These are phyloP conservation scores for Stachybotrys echinatus DNA, from an alignment of 2,329 filamentous ascomycete species.

Conservation along the genomic window DNA sequence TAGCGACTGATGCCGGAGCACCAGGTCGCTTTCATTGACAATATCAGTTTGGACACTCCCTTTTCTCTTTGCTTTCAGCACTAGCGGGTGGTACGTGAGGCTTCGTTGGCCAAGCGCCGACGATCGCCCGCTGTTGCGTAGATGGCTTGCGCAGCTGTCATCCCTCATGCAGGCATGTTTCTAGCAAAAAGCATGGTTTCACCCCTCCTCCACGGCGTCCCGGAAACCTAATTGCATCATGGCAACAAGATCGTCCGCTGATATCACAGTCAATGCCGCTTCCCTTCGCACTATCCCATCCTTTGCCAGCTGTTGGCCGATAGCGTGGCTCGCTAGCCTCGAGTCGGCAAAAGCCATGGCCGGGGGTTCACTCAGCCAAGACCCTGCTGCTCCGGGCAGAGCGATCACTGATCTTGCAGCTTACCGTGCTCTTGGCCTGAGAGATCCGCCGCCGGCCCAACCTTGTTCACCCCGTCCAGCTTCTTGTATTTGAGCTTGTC, in stretches of 20 bases:
- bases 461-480: slow-evolving; percentile 26
- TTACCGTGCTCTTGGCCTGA: slow-evolving; percentile 20
- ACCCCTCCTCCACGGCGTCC: not conserved
- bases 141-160: slow-evolving; percentile 13
- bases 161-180: not conserved
- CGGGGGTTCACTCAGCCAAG: not conserved
- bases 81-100: no score
- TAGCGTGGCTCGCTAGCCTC: not conserved
- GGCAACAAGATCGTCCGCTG: not conserved
- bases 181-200: not conserved
- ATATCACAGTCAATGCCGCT: not conserved
- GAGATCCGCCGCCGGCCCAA: slow-evolving; percentile 29
- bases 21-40: no score
- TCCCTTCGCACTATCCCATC: not conserved
- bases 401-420: not conserved
- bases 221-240: not conserved
- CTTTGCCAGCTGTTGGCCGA: not conserved
- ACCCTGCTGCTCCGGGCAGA: not conserved
- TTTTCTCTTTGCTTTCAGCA: no score
- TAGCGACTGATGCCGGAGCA: no score
- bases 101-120: not conserved
- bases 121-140: slow-evolving; percentile 13
- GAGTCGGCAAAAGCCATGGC: not conserved
- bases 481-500: slow-evolving; percentile 28
- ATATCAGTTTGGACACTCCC: no score